Evolutionary conservation across 1,284 basidiomycete species (phyloP), one percentile per base, ranked within the genome.

Genomic region (Hemileia vastatrix): DNA sequence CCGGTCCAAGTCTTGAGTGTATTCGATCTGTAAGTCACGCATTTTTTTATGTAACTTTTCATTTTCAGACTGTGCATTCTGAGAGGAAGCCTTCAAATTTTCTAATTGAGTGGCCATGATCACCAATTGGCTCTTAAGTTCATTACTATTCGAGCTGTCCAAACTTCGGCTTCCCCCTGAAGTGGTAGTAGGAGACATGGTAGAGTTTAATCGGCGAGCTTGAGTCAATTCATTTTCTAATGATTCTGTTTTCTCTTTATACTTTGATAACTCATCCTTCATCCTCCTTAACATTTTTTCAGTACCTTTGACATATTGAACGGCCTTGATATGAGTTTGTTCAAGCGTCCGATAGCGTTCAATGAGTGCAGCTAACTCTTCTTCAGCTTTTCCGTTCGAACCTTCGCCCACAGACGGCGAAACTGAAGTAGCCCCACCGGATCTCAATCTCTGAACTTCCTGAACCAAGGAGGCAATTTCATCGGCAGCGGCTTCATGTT

Each of bases 251-350:
- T 53, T 45, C 24, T 54, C 51, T 44, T 61, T 57, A 58, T 36
- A 63, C 33, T 62, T 65, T 2, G 59, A 70, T 53, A 72, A 76
- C 75, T 73, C 73, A 76, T 78, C 80, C 76, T 93, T 92, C 87
- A 98, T 93, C 70, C 89, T 85, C 68, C 92, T 86, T 80, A 97
- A 88, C 86, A 98, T 94, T 79, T 96, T 97, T 78, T 99, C 95
- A 0, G 93, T 97, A 57, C 92, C 91, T 31, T 73, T 73, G 44
- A 75, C 72, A 51, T 75, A 75, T 63, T 72, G 71, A 1, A 75
- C 71, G 1, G 73, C 73, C 62, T 73, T 75, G 45, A 70, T 54
- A 31, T 75, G 73, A 13, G 71, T 71, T 9, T 60, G 55, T 54
- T 73, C 72, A 4, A 75, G 66, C 51, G 71, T 67, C 9, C 60